Conservation (phyloP, 805 yeast genomes). For the Starmera caribaea region DNA sequence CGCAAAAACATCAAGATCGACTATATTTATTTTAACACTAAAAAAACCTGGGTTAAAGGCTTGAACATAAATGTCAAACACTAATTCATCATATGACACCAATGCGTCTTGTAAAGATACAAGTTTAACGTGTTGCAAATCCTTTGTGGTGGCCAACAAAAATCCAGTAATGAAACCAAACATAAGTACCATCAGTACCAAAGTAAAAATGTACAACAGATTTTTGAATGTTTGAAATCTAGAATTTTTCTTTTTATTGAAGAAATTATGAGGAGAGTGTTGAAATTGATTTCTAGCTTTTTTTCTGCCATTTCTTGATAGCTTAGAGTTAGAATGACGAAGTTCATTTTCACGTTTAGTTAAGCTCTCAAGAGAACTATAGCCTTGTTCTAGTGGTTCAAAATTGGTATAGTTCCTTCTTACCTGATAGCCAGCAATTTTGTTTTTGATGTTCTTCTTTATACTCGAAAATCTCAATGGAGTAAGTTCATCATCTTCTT, state of each 20-base stretch:
- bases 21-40: conserved; percentile 49
- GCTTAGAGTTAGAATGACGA: conserved; percentile 1
- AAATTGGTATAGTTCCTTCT: not conserved
- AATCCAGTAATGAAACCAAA: conserved; percentile 80
- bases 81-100: conserved; percentile 74
- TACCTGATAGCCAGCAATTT: conserved; percentile 6
- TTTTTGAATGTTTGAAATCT: conserved; percentile 24
- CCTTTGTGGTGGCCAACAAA: conserved; percentile 77
- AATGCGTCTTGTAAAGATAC: conserved; percentile 57
- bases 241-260: conserved; percentile 17
- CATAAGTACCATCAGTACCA: conserved; percentile 40
- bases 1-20: conserved; percentile 81
- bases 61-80: conserved; percentile 67
- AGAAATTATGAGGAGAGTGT: conserved; percentile 42
- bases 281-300: conserved; percentile 12
- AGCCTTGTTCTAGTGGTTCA: not conserved
- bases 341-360: conserved; percentile 5
- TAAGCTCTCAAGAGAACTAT: conserved; percentile 7
- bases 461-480: conserved; percentile 15
- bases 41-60: conserved; percentile 87
- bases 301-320: conserved; percentile 6
- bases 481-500: conserved; percentile 18
- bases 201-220: conserved; percentile 23
- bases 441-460: conserved; percentile 13
- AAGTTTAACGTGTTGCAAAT: conserved; percentile 58